Evolutionary conservation across 805 yeast species (phyloP), one percentile per base, ranked within the genome.

Genomic region (Kuraishia ogatae): DNA sequence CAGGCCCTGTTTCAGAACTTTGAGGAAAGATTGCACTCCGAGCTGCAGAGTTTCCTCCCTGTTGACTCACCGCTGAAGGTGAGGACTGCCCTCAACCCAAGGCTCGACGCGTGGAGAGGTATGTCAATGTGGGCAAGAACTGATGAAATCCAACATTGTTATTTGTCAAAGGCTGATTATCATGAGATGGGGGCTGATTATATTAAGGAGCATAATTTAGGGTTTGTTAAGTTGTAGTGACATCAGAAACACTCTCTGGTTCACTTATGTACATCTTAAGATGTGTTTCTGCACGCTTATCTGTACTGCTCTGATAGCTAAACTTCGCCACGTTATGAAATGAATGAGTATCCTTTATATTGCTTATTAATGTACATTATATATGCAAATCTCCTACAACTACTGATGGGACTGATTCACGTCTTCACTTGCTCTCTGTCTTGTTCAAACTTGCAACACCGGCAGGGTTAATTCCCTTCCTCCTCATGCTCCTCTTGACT

Each of bases 101-200:
- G 80, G 1, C 64, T 80, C 29, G 99, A 93, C 68, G 82, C 97
- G 1, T 94, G 99, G 98, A 84, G 76, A 63, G 99, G 99, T 28
- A 91, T 94, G 96, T 84, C 89, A 13, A 79, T 80, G 62, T 89
- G 96, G 88, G 74, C 92, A 5, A 62, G 62, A 2, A 74, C 78
- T 22, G 76, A 70, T 1, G 81, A 76, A 19, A 68, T 66, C 1
- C 62, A 73, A 26, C 61, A 70, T 1, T 71, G 81, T 10, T 82
- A 77, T 56, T 74, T 93, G 23, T 78, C 94, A 0, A 81, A 77
- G 60, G 70, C 77, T 55, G 96, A 92, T 59, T 94, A 90, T 64
- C 86, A 85, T 50, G 99, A 94, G 68, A 81, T 79, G 75, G 99
- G 99, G 0, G 76, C 89, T 0, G 97, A 89, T 55, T 93, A 91